Base-by-base conservation (phyloP, 306 rosid genomes). In the Carpinus viminea region DNA sequence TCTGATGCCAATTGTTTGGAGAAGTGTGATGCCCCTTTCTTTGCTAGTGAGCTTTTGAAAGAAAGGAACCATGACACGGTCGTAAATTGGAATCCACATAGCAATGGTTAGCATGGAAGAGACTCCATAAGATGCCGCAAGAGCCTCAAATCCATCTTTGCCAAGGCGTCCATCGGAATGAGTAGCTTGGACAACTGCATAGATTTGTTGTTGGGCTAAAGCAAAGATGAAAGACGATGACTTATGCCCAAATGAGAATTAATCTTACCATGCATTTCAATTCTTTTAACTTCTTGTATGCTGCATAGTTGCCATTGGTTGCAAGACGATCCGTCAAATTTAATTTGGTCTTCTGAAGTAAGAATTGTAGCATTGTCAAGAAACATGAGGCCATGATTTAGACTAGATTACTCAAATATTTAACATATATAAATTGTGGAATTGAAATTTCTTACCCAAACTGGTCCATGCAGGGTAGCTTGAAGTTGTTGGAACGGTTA, bases 171-270 rank as follows among this genome's bases (percentile, higher is more conserved):
- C 34, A 15, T 85, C 59, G n/a, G 86, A 75, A 38, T 78, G 88
- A 20, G 78, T 79, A 7, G 94, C 92, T 81, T 89, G 90, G 83
- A 85, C 88, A 51, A 93, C 81, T 15, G 81, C 74, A 12, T 79
- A 84, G 9, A 80, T 87, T 70, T 59, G 51, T 52, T 48, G 82
- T 72, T 87, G 93, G 46, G 74, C 78, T 1, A 59, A 4, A 26
- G 91, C 80, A 34, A 34, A 91, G 38, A 60, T 52, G 51, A 75
- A 72, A 78, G 38, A 89, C 66, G 60, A 91, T 74, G 28, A 75
- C 60, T 12, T 90, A 66, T 21, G 65, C 7, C 90, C 93, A 87
- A 50, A 93, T 76, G 9, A 93, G 97, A 45, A 82, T 61, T 16
- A 87, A 78, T 70, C 88, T 82, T 4, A 68, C 13, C 10, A 80